These are phyloP conservation scores for Amaranthus cruentus DNA, from an alignment of 148 eudicot genomes.

Conservation along the genomic window DNA sequence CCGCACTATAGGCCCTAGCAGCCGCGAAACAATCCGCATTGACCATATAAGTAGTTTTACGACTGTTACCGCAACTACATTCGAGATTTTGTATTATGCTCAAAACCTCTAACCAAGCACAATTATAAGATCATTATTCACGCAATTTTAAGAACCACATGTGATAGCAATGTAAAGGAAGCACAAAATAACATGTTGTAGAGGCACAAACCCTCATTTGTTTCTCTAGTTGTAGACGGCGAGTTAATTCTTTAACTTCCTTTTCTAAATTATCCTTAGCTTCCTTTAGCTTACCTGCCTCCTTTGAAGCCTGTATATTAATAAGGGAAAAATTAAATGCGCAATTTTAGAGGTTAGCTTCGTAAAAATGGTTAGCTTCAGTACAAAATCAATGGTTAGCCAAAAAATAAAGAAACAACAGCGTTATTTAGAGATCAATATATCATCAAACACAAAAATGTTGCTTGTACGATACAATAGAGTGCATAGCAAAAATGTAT, in stretches of 20 bases:
- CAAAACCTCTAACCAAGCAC: no score
- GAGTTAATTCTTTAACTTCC: slow-evolving; percentile 68
- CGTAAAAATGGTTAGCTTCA: background rate
- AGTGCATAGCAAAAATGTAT: no score
- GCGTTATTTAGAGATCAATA: background rate
- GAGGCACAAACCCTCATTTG: slow-evolving; percentile 46
- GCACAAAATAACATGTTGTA: no score
- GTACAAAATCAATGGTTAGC: background rate
- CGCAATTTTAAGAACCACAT: no score
- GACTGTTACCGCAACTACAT: no score
- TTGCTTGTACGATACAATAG: no score
- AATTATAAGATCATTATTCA: no score
- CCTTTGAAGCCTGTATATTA: slow-evolving; percentile 67
- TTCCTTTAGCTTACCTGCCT: slow-evolving; percentile 73
- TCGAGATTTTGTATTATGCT: no score
- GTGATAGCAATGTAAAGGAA: no score
- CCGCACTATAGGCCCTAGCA: no score
- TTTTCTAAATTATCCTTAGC: slow-evolving; percentile 78
- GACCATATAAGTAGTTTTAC: no score
- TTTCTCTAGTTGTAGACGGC: slow-evolving; percentile 65
- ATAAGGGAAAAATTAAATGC: background rate
- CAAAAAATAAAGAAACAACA: background rate
- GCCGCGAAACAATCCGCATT: no score
- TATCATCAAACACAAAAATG: background rate
- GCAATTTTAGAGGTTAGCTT: background rate